Conservation (phyloP, 192 early-diverging fungal genomes). For the Coemansia sp. region DNA sequence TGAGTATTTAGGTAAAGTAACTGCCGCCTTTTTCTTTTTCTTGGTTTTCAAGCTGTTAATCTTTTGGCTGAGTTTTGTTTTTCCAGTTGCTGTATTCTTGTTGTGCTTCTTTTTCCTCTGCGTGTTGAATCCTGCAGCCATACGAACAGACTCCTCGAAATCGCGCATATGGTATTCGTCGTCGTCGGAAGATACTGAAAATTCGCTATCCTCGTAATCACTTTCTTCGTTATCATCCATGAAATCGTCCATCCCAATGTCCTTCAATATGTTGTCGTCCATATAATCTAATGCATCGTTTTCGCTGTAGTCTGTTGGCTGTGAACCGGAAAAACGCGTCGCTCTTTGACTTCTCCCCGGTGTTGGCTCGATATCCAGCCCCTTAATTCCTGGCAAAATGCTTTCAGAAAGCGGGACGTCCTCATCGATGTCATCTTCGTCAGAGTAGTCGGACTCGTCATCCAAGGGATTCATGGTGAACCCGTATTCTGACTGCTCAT, state of each 20-base stretch:
- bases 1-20: constrained; percentile 7
- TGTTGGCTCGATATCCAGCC: no score
- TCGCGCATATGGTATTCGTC: constrained; percentile 19
- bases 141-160: constrained; percentile 16
- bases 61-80: not conserved
- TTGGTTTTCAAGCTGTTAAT: no score
- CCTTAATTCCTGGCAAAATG: no score
- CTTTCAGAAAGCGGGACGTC: no score
- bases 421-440: no score
- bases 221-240: constrained; percentile 42
- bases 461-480: no score
- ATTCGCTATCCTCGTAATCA: constrained; percentile 19
- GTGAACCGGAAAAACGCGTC: no score
- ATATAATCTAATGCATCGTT: not conserved
- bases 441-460: no score
- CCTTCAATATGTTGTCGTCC: not conserved
- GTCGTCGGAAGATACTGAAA: constrained; percentile 7
- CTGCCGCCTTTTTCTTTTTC: not conserved
- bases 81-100: not conserved
- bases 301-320: constrained; percentile 19
- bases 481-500: no score
- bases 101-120: not conserved
- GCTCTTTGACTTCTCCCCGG: no score
- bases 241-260: constrained; percentile 9
- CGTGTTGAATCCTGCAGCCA: constrained; percentile 12